These are phyloP conservation scores for Psilocybe azurescens DNA, from an alignment of 768 basidiomycete genomes.

Conservation along the genomic window DNA sequence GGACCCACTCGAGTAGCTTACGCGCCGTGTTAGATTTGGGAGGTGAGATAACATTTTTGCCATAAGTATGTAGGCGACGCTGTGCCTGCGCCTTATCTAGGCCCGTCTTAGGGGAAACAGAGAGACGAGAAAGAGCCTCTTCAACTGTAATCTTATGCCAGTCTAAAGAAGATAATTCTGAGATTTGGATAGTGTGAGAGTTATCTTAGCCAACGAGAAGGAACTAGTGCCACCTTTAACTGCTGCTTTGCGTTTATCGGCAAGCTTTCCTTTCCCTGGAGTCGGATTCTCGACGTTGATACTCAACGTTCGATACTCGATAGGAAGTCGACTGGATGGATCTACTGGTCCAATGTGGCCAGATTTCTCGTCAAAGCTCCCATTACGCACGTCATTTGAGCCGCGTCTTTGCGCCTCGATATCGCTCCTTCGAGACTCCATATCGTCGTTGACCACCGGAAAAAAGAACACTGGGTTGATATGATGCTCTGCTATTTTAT, in stretches of 20 bases:
- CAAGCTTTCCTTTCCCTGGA: slow-evolving; percentile 15
- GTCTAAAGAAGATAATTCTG: slow-evolving; percentile 47
- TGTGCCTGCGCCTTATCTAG: slow-evolving; percentile 54
- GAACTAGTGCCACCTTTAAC: slow-evolving; percentile 25
- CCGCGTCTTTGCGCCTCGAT: slow-evolving; percentile 23
- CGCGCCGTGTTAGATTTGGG: slow-evolving; percentile 46
- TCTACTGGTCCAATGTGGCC: slow-evolving; percentile 4
- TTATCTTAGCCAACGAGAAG: not conserved
- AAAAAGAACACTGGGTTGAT: not conserved
- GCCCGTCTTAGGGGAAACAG: slow-evolving; percentile 49
- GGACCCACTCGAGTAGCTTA: slow-evolving; percentile 55
- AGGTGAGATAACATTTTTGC: slow-evolving; percentile 56
- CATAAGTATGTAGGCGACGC: slow-evolving; percentile 47
- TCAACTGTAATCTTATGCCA: slow-evolving; percentile 50
- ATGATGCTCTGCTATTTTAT: slow-evolving; percentile 5
- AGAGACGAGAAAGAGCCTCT: slow-evolving; percentile 48
- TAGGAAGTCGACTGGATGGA: slow-evolving; percentile 23
- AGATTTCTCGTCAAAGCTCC: slow-evolving; percentile 3
- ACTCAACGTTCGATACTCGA: slow-evolving; percentile 32
- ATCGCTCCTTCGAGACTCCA: slow-evolving; percentile 18
- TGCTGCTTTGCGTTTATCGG: slow-evolving; percentile 22
- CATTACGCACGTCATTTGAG: slow-evolving; percentile 1
- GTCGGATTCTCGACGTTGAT: slow-evolving; percentile 30
- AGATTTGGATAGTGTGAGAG: not conserved
- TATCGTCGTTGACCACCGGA: not conserved